These are phyloP conservation scores for Porogramme epimiltina DNA, from an alignment of 1,284 basidiomycete species.

Conservation along the genomic window DNA sequence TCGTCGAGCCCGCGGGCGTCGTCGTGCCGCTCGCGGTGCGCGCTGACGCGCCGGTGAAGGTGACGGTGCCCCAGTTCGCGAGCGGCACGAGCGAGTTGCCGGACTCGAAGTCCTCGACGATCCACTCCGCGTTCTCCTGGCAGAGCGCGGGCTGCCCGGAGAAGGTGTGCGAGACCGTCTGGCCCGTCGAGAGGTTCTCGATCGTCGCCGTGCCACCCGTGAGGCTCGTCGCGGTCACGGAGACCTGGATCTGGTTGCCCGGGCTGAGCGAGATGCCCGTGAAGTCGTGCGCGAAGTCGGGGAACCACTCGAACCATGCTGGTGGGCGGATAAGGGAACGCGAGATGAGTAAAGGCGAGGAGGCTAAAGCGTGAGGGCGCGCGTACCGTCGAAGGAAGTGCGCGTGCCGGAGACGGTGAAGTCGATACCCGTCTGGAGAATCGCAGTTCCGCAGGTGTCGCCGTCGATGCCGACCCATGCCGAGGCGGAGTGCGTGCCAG, in stretches of 20 bases:
- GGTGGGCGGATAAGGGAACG: background rate
- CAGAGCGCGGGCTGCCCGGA: slow-evolving; percentile 34
- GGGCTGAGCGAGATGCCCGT: slow-evolving; percentile 31
- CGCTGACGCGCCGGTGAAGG: slow-evolving; percentile 20
- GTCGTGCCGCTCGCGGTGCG: slow-evolving; percentile 10
- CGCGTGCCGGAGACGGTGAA: slow-evolving; percentile 27
- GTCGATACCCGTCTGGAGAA: slow-evolving; percentile 31
- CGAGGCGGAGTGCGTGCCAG: slow-evolving; percentile 31
- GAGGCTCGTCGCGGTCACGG: slow-evolving; percentile 30
- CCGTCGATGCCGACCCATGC: slow-evolving; percentile 25
- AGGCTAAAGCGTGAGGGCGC: background rate
- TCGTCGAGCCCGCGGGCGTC: slow-evolving; percentile 28
- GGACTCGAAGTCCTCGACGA: slow-evolving; percentile 39
- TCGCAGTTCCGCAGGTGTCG: slow-evolving; percentile 21
- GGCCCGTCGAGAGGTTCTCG: slow-evolving; percentile 32
- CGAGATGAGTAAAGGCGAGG: background rate
- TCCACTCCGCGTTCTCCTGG: slow-evolving; percentile 30
- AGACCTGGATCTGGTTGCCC: slow-evolving; percentile 33
- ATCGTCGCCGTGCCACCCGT: slow-evolving; percentile 33
- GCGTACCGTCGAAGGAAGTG: slow-evolving; percentile 29
- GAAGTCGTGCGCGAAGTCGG: slow-evolving; percentile 37
- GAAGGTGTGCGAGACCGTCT: slow-evolving; percentile 30
- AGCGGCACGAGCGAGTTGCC: slow-evolving; percentile 35
- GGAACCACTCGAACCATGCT: slow-evolving; percentile 44
- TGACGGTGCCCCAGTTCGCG: slow-evolving; percentile 39